Conservation (phyloP, 2,329 filamentous ascomycete genomes). For the Elsinoe arachidis region DNA sequence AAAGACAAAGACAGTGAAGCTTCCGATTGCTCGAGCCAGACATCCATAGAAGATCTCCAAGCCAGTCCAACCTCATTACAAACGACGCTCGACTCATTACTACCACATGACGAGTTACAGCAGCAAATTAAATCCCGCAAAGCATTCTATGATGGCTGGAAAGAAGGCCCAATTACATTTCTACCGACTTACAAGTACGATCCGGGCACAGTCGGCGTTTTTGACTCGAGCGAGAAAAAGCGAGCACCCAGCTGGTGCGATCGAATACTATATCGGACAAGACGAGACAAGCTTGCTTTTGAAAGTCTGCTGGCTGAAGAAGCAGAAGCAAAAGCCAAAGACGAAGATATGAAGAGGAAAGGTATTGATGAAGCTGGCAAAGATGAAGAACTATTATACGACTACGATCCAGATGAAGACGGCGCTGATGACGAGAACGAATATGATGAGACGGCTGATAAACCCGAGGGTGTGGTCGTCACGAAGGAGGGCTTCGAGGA, state of each 20-base stretch:
- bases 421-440: conserved; percentile 41
- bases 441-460: conserved; percentile 46
- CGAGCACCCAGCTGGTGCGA: conserved; percentile 95
- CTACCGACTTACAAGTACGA: conserved; percentile 97
- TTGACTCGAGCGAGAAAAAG: conserved; percentile 92
- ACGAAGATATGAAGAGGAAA: conserved; percentile 75
- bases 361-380: conserved; percentile 65
- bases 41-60: conserved; percentile 2
- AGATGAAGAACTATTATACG: conserved; percentile 77
- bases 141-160: conserved; percentile 85
- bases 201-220: conserved; percentile 80
- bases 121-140: conserved; percentile 66
- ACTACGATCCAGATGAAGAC: conserved; percentile 80
- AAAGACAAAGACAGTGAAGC: neutral
- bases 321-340: conserved; percentile 58
- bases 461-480: conserved; percentile 41
- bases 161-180: conserved; percentile 79
- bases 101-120: conserved; percentile 82
- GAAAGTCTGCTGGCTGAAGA: conserved; percentile 56
- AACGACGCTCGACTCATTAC: conserved; percentile 74
- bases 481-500: conserved; percentile 53
- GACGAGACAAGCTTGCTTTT: conserved; percentile 58
- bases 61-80: conserved; percentile 74
- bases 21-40: neutral
- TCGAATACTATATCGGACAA: conserved; percentile 77